These are phyloP conservation scores for Candida wancherniae DNA, from an alignment of 805 yeast species.

Conservation along the genomic window DNA sequence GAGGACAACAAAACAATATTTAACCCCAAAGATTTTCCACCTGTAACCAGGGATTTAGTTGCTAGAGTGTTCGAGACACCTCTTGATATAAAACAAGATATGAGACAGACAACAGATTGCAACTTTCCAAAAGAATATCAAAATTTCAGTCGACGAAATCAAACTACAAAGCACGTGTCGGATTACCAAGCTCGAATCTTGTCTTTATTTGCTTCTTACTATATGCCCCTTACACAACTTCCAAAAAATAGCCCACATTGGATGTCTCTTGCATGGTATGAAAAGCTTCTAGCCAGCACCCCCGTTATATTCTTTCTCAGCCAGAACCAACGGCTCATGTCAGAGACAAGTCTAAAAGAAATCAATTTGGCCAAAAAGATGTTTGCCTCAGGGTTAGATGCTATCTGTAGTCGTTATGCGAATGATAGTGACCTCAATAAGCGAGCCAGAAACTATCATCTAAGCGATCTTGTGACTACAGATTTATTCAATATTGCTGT, in stretches of 20 bases:
- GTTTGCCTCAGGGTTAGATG: slow-evolving; percentile 11
- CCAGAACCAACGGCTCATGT: slow-evolving; percentile 25
- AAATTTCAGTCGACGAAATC: slow-evolving; percentile 7
- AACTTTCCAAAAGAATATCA: slow-evolving; percentile 2
- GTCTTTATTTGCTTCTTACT: slow-evolving; percentile 24
- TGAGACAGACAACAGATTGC: slow-evolving; percentile 5
- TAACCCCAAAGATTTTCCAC: slow-evolving; percentile 22
- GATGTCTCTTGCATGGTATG: slow-evolving; percentile 29
- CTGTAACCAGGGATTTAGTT: slow-evolving; percentile 16
- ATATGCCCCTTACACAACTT: slow-evolving; percentile 15
- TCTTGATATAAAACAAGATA: slow-evolving; percentile 10
- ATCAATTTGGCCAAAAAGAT: slow-evolving; percentile 19
- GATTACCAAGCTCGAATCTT: slow-evolving; percentile 24
- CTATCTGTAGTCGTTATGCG: slow-evolving; percentile 8
- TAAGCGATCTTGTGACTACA: slow-evolving; percentile 24
- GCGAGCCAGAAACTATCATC: slow-evolving; percentile 26
- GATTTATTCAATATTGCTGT: slow-evolving; percentile 29
- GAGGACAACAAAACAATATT: slow-evolving; percentile 3
- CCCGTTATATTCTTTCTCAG: slow-evolving; percentile 29
- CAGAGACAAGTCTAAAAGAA: slow-evolving; percentile 20
- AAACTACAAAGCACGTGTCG: slow-evolving; percentile 17
- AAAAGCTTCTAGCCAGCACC: slow-evolving; percentile 21
- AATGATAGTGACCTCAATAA: slow-evolving; percentile 4
- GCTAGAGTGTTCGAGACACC: slow-evolving; percentile 19
- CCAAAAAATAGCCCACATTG: slow-evolving; percentile 9